A percentile compares a stretch with the other conserved stretches of the same genome.
phyloP scores from a whole-genome alignment of 768 basidiomycete genomes.

The Hortiboletus campestris region DNA sequence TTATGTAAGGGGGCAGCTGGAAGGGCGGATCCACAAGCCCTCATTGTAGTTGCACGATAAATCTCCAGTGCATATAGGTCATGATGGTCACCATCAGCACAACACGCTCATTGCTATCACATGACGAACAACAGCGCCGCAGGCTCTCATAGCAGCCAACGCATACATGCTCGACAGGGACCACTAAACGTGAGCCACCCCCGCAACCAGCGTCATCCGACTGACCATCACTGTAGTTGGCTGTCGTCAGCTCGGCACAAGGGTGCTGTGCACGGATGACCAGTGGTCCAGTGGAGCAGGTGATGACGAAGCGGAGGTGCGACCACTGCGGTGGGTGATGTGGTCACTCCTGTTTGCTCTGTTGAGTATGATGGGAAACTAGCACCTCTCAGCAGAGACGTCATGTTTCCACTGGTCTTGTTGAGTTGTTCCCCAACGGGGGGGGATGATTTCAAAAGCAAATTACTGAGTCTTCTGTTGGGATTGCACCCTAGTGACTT shows the following conservation, averaged over 20 bases:
- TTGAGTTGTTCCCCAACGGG: no score
- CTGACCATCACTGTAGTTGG: neutral
- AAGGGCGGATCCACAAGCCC: no score
- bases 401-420: no score
- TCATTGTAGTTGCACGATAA: neutral
- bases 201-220: conserved; percentile 1
- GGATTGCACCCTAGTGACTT: neutral
- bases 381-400: no score
- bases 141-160: neutral
- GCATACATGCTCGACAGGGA: neutral
- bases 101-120: neutral
- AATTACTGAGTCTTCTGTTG: no score
- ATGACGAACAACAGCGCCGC: neutral
- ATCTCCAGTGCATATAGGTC: neutral
- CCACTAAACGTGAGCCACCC: conserved; percentile 11
- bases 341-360: neutral
- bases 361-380: neutral
- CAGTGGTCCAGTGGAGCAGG: neutral
- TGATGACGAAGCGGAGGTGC: neutral
- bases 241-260: neutral
- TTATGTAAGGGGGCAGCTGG: neutral
- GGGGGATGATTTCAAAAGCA: no score
- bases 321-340: neutral
- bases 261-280: conserved; percentile 9
- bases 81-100: neutral